Percentiles rank a stretch among this genome's conserved stretches.
Evolutionary conservation across 2,329 filamentous ascomycete species (phyloP).

Genomic region (Fusarium guadeloupense): DNA sequence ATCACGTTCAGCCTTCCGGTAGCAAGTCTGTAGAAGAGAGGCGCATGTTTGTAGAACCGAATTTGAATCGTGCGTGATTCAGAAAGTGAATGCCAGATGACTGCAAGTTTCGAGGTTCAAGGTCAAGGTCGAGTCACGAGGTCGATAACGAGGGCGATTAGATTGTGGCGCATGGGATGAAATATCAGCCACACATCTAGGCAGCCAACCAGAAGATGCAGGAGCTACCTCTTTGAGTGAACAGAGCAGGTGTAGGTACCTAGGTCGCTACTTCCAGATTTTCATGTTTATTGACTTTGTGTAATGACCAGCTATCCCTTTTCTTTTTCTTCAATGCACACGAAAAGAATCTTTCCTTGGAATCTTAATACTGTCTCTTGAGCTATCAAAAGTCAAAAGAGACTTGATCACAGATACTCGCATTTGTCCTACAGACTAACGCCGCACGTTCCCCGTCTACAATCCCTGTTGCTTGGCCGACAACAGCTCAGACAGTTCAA

Average conservation of each 20-base stretch:
- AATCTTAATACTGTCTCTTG: background rate
- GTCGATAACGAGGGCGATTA: slow-evolving; percentile 19
- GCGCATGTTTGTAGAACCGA: slow-evolving; percentile 25
- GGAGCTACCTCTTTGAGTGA: background rate
- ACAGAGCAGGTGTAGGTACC: slow-evolving; percentile 1
- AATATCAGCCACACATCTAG: slow-evolving; percentile 36
- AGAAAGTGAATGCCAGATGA: slow-evolving; percentile 38
- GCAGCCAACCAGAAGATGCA: slow-evolving; percentile 31
- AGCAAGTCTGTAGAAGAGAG: background rate
- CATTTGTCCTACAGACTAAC: background rate
- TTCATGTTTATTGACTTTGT: background rate
- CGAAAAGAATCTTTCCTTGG: background rate
- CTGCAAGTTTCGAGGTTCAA: slow-evolving; percentile 37
- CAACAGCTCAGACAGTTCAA: slow-evolving; percentile 20
- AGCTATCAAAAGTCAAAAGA: background rate
- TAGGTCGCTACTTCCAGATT: background rate
- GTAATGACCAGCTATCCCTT: background rate
- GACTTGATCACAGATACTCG: background rate
- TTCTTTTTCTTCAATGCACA: no score
- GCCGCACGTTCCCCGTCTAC: slow-evolving; percentile 10
- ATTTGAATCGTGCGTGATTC: slow-evolving; percentile 10
- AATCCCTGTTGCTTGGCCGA: slow-evolving; percentile 37
- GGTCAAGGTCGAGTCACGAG: slow-evolving; percentile 40
- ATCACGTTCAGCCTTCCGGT: slow-evolving; percentile 16
- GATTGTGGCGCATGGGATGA: slow-evolving; percentile 35